Evolutionary conservation across 2,329 filamentous ascomycete species (phyloP).

Genomic region (Claviceps fusiformis): DNA sequence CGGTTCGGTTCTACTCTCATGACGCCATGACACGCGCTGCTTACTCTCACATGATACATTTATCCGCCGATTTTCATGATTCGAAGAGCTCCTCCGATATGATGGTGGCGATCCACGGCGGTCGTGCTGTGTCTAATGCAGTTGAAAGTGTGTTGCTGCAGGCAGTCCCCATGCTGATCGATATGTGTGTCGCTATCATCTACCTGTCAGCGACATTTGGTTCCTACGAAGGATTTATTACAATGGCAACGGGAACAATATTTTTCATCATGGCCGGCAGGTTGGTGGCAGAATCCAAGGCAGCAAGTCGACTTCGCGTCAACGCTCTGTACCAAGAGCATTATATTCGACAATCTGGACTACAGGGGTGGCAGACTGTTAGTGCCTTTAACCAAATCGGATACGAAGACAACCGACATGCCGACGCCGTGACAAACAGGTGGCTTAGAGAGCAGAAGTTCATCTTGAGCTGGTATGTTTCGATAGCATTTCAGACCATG

Average conservation of each 20-base stretch:
- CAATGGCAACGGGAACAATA: slow-evolving; percentile 41
- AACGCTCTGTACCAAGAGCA: slow-evolving; percentile 42
- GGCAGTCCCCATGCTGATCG: slow-evolving; percentile 45
- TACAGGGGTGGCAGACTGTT: slow-evolving; percentile 46
- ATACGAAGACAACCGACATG: slow-evolving; percentile 42
- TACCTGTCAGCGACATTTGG: slow-evolving; percentile 47
- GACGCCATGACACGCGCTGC: slow-evolving; percentile 40
- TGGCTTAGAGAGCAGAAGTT: slow-evolving; percentile 25
- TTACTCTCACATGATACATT: slow-evolving; percentile 45
- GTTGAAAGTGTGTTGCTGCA: slow-evolving; percentile 46
- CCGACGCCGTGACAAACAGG: slow-evolving; percentile 31
- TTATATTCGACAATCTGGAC: slow-evolving; percentile 39
- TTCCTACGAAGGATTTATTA: slow-evolving; percentile 49
- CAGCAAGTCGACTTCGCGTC: slow-evolving; percentile 35
- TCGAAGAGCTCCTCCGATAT: slow-evolving; percentile 46
- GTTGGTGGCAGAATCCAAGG: slow-evolving; percentile 36
- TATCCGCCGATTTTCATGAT: slow-evolving; percentile 49
- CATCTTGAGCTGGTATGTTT: slow-evolving; percentile 32
- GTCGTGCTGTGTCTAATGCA: slow-evolving; percentile 38
- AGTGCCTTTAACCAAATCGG: slow-evolving; percentile 45
- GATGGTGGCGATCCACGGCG: slow-evolving; percentile 41
- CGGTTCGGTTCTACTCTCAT: slow-evolving; percentile 43
- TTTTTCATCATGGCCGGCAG: slow-evolving; percentile 40
- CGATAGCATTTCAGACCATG: slow-evolving; percentile 43
- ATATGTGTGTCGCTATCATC: slow-evolving; percentile 43